These are phyloP conservation scores for Lepraria neglecta DNA, from an alignment of 495 filamentous ascomycete species.

Conservation along the genomic window DNA sequence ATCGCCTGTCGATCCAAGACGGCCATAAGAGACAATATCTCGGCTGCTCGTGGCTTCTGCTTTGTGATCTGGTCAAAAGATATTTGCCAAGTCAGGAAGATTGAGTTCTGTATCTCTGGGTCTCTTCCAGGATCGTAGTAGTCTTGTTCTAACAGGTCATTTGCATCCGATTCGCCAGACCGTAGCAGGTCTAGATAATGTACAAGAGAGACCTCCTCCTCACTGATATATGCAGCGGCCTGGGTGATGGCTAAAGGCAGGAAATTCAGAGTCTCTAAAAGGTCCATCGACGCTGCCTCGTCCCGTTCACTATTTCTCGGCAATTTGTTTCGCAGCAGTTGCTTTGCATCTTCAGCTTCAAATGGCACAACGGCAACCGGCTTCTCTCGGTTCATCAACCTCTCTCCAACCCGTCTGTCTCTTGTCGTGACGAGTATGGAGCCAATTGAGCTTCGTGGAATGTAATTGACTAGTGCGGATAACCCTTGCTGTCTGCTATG, in stretches of 20 bases:
- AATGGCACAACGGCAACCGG: slow-evolving; percentile 22
- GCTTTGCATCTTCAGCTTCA: slow-evolving; percentile 8
- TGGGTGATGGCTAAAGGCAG: slow-evolving; percentile 35
- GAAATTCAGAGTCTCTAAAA: slow-evolving; percentile 25
- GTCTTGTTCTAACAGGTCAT: slow-evolving; percentile 24
- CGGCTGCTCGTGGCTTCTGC: slow-evolving; percentile 28
- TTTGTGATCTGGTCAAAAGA: slow-evolving; percentile 38
- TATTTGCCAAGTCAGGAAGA: slow-evolving; percentile 36
- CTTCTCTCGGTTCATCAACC: slow-evolving; percentile 13
- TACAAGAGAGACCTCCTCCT: slow-evolving; percentile 31
- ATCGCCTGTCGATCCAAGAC: slow-evolving; percentile 40
- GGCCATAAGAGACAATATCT: slow-evolving; percentile 39
- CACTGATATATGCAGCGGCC: slow-evolving; percentile 33
- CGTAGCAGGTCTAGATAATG: no score
- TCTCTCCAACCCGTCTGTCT: slow-evolving; percentile 17
- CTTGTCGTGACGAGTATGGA: slow-evolving; percentile 31
- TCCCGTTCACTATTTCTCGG: neutral
- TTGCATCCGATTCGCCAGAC: no score
- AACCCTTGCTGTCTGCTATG: slow-evolving; percentile 9
- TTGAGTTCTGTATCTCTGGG: slow-evolving; percentile 29
- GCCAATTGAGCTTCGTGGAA: slow-evolving; percentile 19
- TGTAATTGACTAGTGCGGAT: no score
- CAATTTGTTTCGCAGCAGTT: slow-evolving; percentile 1
- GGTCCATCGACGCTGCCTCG: slow-evolving; percentile 1
- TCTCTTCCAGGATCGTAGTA: no score